Percentiles rank a stretch among this genome's conserved stretches.
Evolutionary conservation across 345 rosid species (phyloP).

Genomic region (Odontarrhena argentea): DNA sequence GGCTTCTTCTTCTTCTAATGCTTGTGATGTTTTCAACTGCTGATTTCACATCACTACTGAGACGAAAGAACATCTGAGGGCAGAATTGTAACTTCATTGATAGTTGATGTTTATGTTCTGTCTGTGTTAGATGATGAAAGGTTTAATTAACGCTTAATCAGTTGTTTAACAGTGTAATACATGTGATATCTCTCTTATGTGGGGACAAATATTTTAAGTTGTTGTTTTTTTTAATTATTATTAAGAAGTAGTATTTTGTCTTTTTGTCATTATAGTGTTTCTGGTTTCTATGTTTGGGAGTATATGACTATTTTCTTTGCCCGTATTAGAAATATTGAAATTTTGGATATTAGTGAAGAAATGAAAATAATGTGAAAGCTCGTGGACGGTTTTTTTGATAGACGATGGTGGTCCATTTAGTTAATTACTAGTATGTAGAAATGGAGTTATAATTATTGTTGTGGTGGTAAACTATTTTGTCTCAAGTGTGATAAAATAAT

Average conservation of each 20-base stretch:
- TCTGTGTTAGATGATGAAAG: constrained; percentile 17
- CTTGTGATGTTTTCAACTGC: constrained; percentile 35
- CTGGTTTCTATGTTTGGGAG: constrained; percentile 28
- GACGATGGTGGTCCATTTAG: constrained; percentile 24
- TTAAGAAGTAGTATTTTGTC: constrained; percentile 24
- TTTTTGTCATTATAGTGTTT: constrained; percentile 5
- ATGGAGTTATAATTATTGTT: constrained; percentile 24
- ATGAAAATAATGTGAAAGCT: constrained; percentile 37
- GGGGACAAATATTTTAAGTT: constrained; percentile 3
- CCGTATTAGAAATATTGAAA: constrained; percentile 27
- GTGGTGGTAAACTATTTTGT: constrained; percentile 25
- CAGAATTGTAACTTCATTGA: not conserved
- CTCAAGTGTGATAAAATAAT: constrained; percentile 30
- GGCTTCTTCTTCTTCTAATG: constrained; percentile 54
- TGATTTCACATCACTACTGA: not conserved
- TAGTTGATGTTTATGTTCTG: constrained; percentile 2
- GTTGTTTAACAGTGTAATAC: not conserved
- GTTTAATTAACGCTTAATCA: not conserved
- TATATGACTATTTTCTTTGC: constrained; percentile 5
- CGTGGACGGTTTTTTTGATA: constrained; percentile 30
- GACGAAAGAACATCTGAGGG: constrained; percentile 6
- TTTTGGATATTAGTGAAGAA: constrained; percentile 33
- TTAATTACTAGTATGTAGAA: constrained; percentile 4
- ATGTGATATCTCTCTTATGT: constrained; percentile 1
- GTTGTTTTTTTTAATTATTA: not conserved